Evolutionary conservation across 2,329 filamentous ascomycete genomes (phyloP), one percentile per base, ranked within the genome.

Genomic region (Phialophora expanda): DNA sequence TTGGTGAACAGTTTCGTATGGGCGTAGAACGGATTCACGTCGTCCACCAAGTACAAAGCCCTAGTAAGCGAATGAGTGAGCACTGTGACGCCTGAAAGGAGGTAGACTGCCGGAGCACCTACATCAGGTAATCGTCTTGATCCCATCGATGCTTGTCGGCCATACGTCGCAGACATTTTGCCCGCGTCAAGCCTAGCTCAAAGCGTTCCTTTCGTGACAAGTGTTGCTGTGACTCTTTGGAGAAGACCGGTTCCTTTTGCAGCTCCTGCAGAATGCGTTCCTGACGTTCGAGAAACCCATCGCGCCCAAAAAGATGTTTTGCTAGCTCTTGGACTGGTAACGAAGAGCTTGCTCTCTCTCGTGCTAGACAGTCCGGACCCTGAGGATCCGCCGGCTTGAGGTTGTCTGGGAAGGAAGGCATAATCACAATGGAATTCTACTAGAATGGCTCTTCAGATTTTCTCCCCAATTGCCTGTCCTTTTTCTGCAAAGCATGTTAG

Each of bases 21-120:
- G 57, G 85, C 75, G 72, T 81, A 79, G 69, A 82, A 85, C 2
- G 82, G 82, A 48, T 77, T 80, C 62, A 84, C 81, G 72, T 85
- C 83, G 64, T 85, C 83, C 38, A 80, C 79, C 6, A 85, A 76
- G 69, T 84, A 84, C 83, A 71, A 84, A 30, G 28, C 28, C 28
- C 28, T 30, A 30, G 28, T 30, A 30, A 30, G 28, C 28, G 28
- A 30, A 30, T 9, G 28, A 30, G 7, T 30, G 28, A 30, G 28
- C 28, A 30, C 5, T 30, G 28, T 30, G 7, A 30, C 28, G 28
- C 9, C 28, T 30, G 2, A 9, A 30, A 8, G 28, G 28, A 30
- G 28, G 7, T 30, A 30, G 81, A 6, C 85, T 75, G 24, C 80
- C 74, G 64, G 85, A 84, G 30, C 82, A 77, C 64, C 80, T 79